Evolutionary conservation across 768 basidiomycete genomes (phyloP), one percentile per base, ranked within the genome.

Genomic region (Cystobasidium ongulense): DNA sequence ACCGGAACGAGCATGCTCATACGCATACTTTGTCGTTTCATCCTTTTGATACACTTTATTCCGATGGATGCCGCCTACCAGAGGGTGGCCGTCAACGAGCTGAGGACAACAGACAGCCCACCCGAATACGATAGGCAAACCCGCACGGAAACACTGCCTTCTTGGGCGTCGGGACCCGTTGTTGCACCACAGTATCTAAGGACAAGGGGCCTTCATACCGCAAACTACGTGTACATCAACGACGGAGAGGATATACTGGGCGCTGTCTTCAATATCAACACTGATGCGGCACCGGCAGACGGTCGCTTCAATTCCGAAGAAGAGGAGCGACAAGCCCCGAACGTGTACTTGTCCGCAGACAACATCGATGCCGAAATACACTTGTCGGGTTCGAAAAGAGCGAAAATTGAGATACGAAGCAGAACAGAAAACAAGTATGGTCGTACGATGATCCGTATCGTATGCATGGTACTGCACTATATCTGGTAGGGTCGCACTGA

Each of bases 281-380:
- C 53, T 29, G 53, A 54, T n/a, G 53, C 53, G n/a, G 53, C 21
- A 54, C 53, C 53, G 21, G 29, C 29, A 7, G 21, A 54, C 29
- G 53, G 53, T 54, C 53, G 53, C 53, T 54, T 54, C 53, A n/a
- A 54, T 54, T 54, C 53, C 21, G n/a, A 54, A 29, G 53, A 54
- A 29, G 53, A 54, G 29, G n/a, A 54, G 53, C n/a, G 29, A n/a
- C 21, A 54, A 23, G 53, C 53, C 29, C 53, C 53, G 21, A 54
- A 54, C 29, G 53, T 54, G n/a, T 54, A 23, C 21, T 29, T 54
- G 53, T 54, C 53, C 29, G 53, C 53, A 54, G 29, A 23, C 53
- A 54, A 54, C 29, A 54, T 54, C 21, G 53, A 54, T 54, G 53
- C 53, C n/a, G 53, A 54, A 29, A 54, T 54, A n/a, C 53, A 29